Evolutionary conservation across 805 yeast species (phyloP).

Genomic region (Candida khao-thaluensis): DNA sequence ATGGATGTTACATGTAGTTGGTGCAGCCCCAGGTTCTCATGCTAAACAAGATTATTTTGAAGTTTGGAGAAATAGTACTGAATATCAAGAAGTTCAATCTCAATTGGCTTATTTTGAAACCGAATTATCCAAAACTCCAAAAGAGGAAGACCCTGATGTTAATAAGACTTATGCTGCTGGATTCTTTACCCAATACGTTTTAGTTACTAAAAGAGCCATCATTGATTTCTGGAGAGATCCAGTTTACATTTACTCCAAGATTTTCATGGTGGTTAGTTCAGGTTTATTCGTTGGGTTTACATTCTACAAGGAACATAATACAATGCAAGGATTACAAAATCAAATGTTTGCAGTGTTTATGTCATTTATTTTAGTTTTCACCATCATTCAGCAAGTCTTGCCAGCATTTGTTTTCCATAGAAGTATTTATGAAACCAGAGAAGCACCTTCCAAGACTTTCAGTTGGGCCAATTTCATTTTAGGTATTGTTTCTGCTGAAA

Average conservation of each 20-base stretch:
- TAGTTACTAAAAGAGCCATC: conserved; percentile 25
- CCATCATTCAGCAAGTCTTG: conserved; percentile 40
- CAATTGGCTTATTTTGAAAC: conserved; percentile 66
- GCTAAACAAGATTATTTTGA: conserved; percentile 71
- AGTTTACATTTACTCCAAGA: conserved; percentile 59
- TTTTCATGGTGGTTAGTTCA: conserved; percentile 51
- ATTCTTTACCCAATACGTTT: conserved; percentile 31
- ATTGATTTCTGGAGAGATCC: conserved; percentile 55
- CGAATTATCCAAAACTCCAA: conserved; percentile 35
- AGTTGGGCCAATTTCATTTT: conserved; percentile 42
- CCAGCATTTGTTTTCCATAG: conserved; percentile 45
- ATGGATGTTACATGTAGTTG: conserved; percentile 87
- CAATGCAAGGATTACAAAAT: conserved; percentile 64
- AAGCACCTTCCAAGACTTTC: conserved; percentile 44
- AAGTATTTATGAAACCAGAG: conserved; percentile 48
- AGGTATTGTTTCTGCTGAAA: conserved; percentile 44
- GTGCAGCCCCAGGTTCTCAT: conserved; percentile 79
- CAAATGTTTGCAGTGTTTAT: conserved; percentile 55
- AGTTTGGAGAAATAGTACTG: conserved; percentile 73
- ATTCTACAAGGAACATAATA: conserved; percentile 59
- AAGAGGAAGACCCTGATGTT: conserved; percentile 25
- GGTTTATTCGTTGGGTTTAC: conserved; percentile 71
- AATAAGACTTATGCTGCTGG: conserved; percentile 30
- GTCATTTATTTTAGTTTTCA: conserved; percentile 38
- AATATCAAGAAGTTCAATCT: conserved; percentile 53